These are phyloP conservation scores for Aegilops bicornis DNA, from an alignment of 176 grass and related monocot genomes.

Conservation along the genomic window DNA sequence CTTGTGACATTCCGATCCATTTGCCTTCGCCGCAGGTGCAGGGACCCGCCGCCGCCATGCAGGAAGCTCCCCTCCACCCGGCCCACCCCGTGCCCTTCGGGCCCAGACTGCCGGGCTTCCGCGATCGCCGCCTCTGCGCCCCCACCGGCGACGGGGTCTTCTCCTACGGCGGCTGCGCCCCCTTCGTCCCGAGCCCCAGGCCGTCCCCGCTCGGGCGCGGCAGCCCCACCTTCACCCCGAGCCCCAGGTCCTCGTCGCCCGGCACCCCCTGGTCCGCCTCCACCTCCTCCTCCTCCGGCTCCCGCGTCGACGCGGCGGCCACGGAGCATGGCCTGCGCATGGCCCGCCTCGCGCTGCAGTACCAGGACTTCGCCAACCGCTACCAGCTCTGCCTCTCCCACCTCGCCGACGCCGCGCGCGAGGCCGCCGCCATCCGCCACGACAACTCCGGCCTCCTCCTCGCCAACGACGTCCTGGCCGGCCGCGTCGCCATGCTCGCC, in stretches of 20 bases:
- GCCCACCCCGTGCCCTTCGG: slow-evolving; percentile 28
- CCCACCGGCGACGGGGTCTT: slow-evolving; percentile 39
- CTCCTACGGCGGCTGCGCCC: slow-evolving; percentile 38
- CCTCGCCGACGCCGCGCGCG: slow-evolving; percentile 61
- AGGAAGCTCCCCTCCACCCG: slow-evolving; percentile 46
- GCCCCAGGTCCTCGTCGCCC: not conserved
- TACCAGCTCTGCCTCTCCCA: slow-evolving; percentile 76
- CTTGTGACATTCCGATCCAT: too few species aligned
- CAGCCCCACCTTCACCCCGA: slow-evolving; percentile 21
- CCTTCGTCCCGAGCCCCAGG: slow-evolving; percentile 13
- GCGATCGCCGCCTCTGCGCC: slow-evolving; percentile 33
- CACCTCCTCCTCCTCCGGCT: slow-evolving; percentile 44
- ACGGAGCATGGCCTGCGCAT: slow-evolving; percentile 54
- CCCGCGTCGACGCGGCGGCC: slow-evolving; percentile 3
- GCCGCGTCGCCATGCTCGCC: slow-evolving; percentile 34
- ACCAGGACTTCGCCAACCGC: slow-evolving; percentile 55
- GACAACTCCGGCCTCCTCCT: slow-evolving; percentile 63
- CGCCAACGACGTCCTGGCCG: slow-evolving; percentile 47
- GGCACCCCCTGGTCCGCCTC: slow-evolving; percentile 44
- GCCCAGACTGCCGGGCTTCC: not conserved
- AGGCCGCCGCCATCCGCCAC: slow-evolving; percentile 55
- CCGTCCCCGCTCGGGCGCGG: slow-evolving; percentile 8
- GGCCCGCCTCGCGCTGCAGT: slow-evolving; percentile 68
- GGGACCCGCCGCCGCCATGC: slow-evolving; percentile 32
- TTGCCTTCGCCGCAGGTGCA: not conserved